phyloP scores from a whole-genome alignment of 345 rosid genomes.

The Eucalyptus virginea region DNA sequence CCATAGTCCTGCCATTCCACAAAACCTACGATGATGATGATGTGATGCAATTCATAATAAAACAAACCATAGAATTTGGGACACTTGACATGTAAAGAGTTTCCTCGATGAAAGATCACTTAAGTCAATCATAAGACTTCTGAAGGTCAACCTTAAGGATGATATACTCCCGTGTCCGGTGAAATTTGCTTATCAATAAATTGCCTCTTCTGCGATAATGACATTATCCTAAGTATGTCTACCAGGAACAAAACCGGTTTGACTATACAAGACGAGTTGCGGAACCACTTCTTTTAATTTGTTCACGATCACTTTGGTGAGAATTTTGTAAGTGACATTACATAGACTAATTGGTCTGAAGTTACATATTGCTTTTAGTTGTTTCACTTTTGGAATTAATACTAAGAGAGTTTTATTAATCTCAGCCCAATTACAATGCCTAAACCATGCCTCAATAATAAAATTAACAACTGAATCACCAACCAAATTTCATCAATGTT shows the following conservation, averaged over 20 bases:
- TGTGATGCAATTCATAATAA: not conserved
- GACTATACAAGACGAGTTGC: too few species aligned
- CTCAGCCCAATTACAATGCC: not conserved
- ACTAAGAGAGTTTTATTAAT: not conserved
- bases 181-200: not conserved
- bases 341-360: not conserved
- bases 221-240: not conserved
- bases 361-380: not conserved
- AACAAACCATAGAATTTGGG: not conserved
- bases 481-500: slow-evolving; percentile 33
- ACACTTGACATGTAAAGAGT: not conserved
- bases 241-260: not conserved
- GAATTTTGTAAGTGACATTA: not conserved
- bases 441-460: not conserved
- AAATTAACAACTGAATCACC: not conserved
- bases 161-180: not conserved
- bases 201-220: not conserved
- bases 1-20: not conserved
- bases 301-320: too few species aligned
- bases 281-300: not conserved
- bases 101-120: not conserved
- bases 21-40: not conserved
- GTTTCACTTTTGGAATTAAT: not conserved
- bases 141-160: not conserved
- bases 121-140: not conserved